Evolutionary conservation across 257 asterid genomes (phyloP).

Genomic region (Nicotiana tabacum): DNA sequence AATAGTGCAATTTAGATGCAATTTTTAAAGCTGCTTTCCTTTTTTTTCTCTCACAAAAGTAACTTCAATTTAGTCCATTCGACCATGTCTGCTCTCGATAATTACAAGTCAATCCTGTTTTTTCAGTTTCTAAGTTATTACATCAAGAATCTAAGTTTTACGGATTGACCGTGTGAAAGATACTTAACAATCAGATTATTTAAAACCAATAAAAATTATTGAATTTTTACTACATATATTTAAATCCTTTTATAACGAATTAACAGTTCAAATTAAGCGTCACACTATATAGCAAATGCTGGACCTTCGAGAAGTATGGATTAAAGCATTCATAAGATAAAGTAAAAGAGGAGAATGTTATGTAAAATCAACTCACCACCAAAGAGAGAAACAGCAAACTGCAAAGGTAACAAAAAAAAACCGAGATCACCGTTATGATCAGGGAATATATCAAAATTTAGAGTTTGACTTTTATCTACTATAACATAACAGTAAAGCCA

Average conservation of each 20-base stretch:
- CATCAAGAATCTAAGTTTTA: not conserved
- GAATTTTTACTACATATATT: too few relatives aligned
- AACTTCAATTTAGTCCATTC: not conserved
- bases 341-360: not conserved
- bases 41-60: too few relatives aligned
- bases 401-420: not conserved
- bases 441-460: not conserved
- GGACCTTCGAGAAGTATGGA: not conserved
- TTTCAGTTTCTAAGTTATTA: not conserved
- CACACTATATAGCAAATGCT: not conserved
- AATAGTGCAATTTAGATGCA: not conserved
- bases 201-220: too few relatives aligned
- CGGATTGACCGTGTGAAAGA: too few relatives aligned
- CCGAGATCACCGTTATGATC: not conserved
- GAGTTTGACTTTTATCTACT: too few relatives aligned
- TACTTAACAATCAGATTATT: too few relatives aligned
- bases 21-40: too few relatives aligned
- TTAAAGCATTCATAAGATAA: not conserved
- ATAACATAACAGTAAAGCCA: too few relatives aligned
- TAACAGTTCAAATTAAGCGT: too few relatives aligned
- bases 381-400: constrained; percentile 34
- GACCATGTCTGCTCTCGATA: too few relatives aligned
- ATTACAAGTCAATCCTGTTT: not conserved
- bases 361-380: constrained; percentile 24
- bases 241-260: too few relatives aligned